These are phyloP conservation scores for Themeda triandra DNA, from an alignment of 176 grass and related monocot species.

Conservation along the genomic window DNA sequence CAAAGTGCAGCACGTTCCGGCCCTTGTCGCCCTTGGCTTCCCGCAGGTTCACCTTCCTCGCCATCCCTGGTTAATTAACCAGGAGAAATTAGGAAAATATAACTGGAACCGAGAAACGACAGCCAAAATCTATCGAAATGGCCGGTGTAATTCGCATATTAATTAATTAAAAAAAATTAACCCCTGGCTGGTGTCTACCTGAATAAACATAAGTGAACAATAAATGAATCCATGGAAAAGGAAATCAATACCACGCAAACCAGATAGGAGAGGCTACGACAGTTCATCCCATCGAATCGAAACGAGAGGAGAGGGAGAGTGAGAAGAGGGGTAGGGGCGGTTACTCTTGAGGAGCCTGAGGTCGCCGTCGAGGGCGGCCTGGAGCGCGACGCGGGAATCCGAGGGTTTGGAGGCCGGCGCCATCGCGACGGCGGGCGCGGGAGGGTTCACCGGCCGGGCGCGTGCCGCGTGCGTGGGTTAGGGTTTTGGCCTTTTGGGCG, in stretches of 20 bases:
- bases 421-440: background rate
- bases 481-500: background rate
- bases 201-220: background rate
- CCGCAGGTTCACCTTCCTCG: conserved; percentile 22
- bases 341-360: background rate
- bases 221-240: background rate
- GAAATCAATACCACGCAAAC: background rate
- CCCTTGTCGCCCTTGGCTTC: conserved; percentile 18
- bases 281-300: background rate
- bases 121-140: background rate
- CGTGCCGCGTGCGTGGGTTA: background rate
- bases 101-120: too few species aligned
- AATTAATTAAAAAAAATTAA: background rate
- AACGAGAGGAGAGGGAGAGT: too few species aligned
- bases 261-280: background rate
- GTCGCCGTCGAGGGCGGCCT: background rate
- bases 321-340: background rate
- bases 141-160: background rate
- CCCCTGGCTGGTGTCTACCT: background rate
- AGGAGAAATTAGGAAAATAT: background rate
- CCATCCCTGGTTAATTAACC: conserved; percentile 2
- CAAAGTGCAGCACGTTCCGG: conserved; percentile 33
- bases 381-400: background rate
- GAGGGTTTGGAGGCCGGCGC: background rate
- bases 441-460: background rate